Conservation (phyloP, 768 basidiomycete species). For the Naganishia antarctica region DNA sequence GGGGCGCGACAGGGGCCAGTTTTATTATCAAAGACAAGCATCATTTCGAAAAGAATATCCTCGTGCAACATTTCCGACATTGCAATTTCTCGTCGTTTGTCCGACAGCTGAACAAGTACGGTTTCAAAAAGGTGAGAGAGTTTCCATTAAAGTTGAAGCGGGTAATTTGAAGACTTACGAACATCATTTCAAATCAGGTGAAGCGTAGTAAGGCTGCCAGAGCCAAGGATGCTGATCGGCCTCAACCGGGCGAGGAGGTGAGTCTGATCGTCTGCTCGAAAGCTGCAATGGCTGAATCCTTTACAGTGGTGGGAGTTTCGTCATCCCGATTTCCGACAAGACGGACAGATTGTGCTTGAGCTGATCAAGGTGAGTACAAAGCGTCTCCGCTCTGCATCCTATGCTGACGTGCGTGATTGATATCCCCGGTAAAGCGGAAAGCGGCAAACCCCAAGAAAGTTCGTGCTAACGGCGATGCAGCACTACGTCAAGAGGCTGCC, state of each 20-base stretch:
- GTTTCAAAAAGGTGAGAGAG: slow-evolving; percentile 68
- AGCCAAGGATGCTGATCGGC: neutral
- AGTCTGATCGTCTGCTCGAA: neutral
- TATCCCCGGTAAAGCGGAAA: slow-evolving; percentile 32
- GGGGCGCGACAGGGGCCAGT: slow-evolving; percentile 33
- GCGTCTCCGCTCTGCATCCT: too few relatives aligned
- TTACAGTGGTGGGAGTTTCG: slow-evolving; percentile 15
- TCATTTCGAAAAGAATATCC: slow-evolving; percentile 43
- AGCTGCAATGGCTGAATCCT: neutral
- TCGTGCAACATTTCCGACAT: slow-evolving; percentile 47
- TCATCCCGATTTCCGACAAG: slow-evolving; percentile 18
- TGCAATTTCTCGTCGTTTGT: slow-evolving; percentile 86
- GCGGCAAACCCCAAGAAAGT: slow-evolving; percentile 38
- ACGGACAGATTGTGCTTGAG: slow-evolving; percentile 3
- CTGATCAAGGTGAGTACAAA: neutral
- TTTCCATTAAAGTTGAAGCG: too few relatives aligned
- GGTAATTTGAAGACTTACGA: too few relatives aligned
- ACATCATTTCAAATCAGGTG: neutral
- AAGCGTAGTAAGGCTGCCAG: neutral
- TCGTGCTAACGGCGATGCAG: slow-evolving; percentile 5
- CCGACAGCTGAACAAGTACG: slow-evolving; percentile 93
- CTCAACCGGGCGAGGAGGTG: slow-evolving; percentile 6
- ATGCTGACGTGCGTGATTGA: neutral
- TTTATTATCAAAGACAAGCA: slow-evolving; percentile 49
- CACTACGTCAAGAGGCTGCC: slow-evolving; percentile 11